Percentiles rank a stretch among this genome's conserved stretches.
phyloP scores from a whole-genome alignment of 495 filamentous ascomycete species.

The Penicillium cosmopolitanum region DNA sequence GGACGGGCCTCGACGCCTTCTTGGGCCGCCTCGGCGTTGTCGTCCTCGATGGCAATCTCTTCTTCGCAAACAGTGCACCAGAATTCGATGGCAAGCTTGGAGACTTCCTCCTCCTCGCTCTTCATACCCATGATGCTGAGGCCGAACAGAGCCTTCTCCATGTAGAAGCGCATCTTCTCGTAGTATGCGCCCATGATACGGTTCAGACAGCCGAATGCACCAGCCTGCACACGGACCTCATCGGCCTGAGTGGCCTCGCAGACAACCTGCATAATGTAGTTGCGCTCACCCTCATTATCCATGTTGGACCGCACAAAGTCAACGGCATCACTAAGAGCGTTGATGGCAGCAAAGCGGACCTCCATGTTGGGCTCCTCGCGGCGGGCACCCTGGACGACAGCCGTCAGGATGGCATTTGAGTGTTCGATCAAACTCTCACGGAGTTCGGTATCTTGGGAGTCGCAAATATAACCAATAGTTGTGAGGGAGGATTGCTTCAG shows the following conservation, averaged over 20 bases:
- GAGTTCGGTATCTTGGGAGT: constrained; percentile 87
- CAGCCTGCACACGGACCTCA: constrained; percentile 89
- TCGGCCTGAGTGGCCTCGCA: constrained; percentile 95
- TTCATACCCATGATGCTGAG: constrained; percentile 99
- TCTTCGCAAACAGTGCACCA: constrained; percentile 99
- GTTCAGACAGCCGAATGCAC: constrained; percentile 95
- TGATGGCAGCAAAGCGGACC: constrained; percentile 88
- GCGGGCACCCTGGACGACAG: constrained; percentile 94
- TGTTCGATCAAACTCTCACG: constrained; percentile 78
- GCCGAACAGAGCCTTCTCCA: constrained; percentile 99
- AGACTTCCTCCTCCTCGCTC: constrained; percentile 94
- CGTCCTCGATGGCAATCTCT: constrained; percentile 95
- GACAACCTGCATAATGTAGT: constrained; percentile 99
- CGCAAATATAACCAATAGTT: constrained; percentile 96
- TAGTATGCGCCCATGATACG: constrained; percentile 98
- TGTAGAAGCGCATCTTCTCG: constrained; percentile 99
- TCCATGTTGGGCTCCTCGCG: constrained; percentile 92
- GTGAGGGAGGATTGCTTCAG: constrained; percentile 93
- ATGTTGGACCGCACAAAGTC: constrained; percentile 98
- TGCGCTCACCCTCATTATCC: constrained; percentile 97
- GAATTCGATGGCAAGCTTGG: constrained; percentile 97
- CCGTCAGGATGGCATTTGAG: constrained; percentile 96
- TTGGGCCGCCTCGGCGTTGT: constrained; percentile 78
- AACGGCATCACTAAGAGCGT: constrained; percentile 92
- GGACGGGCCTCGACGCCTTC: constrained; percentile 80